Percentiles rank a stretch among this genome's conserved stretches.
These are phyloP conservation scores for Fusarium sp. DNA, from an alignment of 2,329 filamentous ascomycete species.

Conservation along the genomic window DNA sequence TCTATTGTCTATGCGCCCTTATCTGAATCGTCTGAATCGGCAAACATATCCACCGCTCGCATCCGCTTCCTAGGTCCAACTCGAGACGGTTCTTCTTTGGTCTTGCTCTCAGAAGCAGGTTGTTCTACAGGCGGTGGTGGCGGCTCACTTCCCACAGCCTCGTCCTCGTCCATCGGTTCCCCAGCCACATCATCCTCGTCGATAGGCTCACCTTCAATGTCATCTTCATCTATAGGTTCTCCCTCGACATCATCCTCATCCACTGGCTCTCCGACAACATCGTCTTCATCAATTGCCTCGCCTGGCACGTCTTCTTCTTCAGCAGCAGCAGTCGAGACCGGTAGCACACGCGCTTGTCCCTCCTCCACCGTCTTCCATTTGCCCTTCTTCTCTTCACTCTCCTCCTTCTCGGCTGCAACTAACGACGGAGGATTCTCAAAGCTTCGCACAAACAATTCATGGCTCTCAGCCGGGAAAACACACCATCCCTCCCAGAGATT, in stretches of 20 bases:
- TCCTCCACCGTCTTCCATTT: constrained; percentile 68
- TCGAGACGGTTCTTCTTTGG: constrained; percentile 27
- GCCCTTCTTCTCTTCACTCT: constrained; percentile 54
- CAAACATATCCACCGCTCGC: constrained; percentile 90
- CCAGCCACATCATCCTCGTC: constrained; percentile 62
- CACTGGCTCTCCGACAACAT: constrained; percentile 62
- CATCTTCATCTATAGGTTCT: constrained; percentile 63
- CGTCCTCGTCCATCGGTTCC: constrained; percentile 63
- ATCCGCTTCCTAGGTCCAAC: constrained; percentile 71
- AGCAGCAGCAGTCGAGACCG: constrained; percentile 49
- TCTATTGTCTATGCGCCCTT: constrained; percentile 31
- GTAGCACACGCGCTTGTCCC: constrained; percentile 37
- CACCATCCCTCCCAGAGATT: constrained; percentile 81
- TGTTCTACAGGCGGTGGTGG: constrained; percentile 43
- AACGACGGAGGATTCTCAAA: constrained; percentile 78
- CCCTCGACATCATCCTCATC: constrained; percentile 66
- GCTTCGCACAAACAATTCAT: constrained; percentile 77
- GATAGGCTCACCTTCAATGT: constrained; percentile 63
- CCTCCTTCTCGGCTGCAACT: constrained; percentile 50
- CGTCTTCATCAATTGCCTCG: constrained; percentile 61
- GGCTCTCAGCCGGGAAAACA: constrained; percentile 80
- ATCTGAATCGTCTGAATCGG: constrained; percentile 74
- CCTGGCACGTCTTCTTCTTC: constrained; percentile 67
- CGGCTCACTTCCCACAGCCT: constrained; percentile 51
- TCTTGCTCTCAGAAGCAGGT: constrained; percentile 38